These are phyloP conservation scores for Arctium minus DNA, from an alignment of 129 eudicot species.

Conservation along the genomic window DNA sequence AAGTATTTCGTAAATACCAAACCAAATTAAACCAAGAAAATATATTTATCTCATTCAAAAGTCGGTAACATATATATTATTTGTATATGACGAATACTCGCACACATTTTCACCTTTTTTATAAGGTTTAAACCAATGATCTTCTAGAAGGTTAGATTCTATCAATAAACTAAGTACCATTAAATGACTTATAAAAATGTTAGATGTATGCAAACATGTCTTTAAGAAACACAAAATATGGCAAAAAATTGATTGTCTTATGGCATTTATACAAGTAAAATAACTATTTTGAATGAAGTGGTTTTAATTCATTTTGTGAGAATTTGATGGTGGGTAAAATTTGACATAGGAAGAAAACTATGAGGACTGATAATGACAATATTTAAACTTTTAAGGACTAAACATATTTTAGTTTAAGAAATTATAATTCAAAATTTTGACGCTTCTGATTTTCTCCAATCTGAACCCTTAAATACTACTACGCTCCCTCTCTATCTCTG, in stretches of 20 bases:
- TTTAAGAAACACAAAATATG: neutral
- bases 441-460: neutral
- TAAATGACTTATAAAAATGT: neutral
- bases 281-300: neutral
- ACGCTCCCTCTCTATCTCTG: conserved; percentile 11
- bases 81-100: neutral
- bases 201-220: neutral
- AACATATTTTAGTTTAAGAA: neutral
- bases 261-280: neutral
- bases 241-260: neutral
- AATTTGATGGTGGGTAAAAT: neutral
- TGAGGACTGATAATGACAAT: neutral
- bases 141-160: neutral
- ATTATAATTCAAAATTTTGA: neutral
- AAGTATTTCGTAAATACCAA: neutral
- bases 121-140: neutral
- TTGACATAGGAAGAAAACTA: neutral
- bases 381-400: neutral
- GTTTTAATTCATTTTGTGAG: neutral
- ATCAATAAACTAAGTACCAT: too few species aligned
- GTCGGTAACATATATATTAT: neutral
- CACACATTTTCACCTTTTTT: neutral
- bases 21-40: neutral
- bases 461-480: conserved; percentile 18
- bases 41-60: too few species aligned